Evolutionary conservation across 768 basidiomycete species (phyloP), one percentile per base, ranked within the genome.

Genomic region (Lentinula boryana): DNA sequence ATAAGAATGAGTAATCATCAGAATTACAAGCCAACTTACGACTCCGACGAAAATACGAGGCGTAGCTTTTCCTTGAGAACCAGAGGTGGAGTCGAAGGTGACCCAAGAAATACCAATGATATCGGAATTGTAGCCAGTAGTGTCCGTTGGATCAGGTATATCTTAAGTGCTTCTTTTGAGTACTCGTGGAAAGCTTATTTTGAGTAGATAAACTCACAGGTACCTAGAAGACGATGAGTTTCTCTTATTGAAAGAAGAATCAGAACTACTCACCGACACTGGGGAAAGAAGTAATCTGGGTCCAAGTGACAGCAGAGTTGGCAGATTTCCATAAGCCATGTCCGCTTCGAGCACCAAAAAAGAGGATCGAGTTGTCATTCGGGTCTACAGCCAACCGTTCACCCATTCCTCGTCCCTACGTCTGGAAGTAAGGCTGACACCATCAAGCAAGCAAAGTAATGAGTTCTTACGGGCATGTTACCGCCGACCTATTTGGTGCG

Each of bases 21-120:
- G 9, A 1, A 12, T 43, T 9, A 27, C 10, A n/a, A 4, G 21
- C n/a, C 10, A 3, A 58, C 57, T 49, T 58, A 58, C 57, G 21
- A 88, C 86, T 60, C 86, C 86, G 36, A 86, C 85, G 58, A 88
- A 88, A 38, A 88, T 87, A 51, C 85, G 81, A 32, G 78, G 82
- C 13, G 85, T 87, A 0, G 85, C 75, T 5, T 68, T 69, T 21
- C 85, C 84, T 31, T 75, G 73, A 2, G 75, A 71, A 5, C 84
- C 83, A n/a, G 84, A 80, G 5, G 83, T 77, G 46, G 78, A 72
- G 64, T 87, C 85, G 64, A 87, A 86, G 0, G 84, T 86, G 35
- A 88, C 83, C 78, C 81, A 88, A n/a, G 84, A 70, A 56, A 87
- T 76, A 41, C 79, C 78, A 35, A 74, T 68, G 41, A 69, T 71